Base-by-base conservation (phyloP, 257 asterid species). In the Lavandula angustifolia region DNA sequence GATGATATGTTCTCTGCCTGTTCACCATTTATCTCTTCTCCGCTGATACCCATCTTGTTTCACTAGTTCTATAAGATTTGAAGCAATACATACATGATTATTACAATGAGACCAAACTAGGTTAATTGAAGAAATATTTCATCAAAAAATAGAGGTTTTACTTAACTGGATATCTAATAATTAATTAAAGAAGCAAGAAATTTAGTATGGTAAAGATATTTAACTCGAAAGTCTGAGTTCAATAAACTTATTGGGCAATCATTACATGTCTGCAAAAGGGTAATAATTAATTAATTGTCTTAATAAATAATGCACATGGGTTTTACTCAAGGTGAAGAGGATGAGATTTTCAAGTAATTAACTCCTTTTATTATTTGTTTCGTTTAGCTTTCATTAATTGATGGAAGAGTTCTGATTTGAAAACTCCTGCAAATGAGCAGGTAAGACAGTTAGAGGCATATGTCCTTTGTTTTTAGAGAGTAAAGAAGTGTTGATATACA, bases 311-410 rank as follows among this genome's bases (percentile, higher is more conserved):
- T 64, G 58, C 59, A 46, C 40, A 4, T 70, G 35, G 41, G 54
- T 37, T 62, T 71, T 73, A 73, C 71, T 47, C 13, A 52, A 54
- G 63, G 9, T 55, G 74, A 64, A 55, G 57, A 51, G n/a, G 18
- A 48, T 60, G 27, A 22, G 54, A 70, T 54, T 69, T 64, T 63
- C 43, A 42, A 12, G 69, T 38, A 67, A 22, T 22, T 22, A 22
- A 71, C 69, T 74, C 76, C 53, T 60, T n/a, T 54, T 40, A 77
- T 70, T 56, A 59, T 55, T 70, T 62, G 66, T 60, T 64, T 52
- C 71, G 53, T 31, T 68, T 59, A 64, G 67, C 49, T 66, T 69
- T n/a, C n/a, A n/a, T n/a, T n/a, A 69, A 64, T 64, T 54, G 18
- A 52, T 22, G 60, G 67, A 64, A 59, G 79, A 42, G 73, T 59